Evolutionary conservation across 495 filamentous ascomycete genomes (phyloP).

Genomic region (Aspergillus haitiensis): DNA sequence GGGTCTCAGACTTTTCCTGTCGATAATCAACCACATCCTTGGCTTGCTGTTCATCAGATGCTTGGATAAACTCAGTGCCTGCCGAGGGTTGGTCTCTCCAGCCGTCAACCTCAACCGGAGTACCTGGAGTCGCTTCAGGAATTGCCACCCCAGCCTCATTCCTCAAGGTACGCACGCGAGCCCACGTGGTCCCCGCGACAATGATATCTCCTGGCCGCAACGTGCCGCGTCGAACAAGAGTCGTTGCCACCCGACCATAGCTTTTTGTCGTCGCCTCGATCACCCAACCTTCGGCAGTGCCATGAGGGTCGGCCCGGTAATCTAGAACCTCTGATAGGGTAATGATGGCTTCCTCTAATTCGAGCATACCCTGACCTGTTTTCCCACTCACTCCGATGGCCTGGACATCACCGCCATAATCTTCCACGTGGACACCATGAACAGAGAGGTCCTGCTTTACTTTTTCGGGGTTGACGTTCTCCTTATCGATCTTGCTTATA

Average conservation of each 20-base stretch:
- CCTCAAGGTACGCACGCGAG: conserved; percentile 74
- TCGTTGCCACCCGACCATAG: conserved; percentile 82
- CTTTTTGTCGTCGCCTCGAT: conserved; percentile 90
- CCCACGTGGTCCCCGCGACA: conserved; percentile 84
- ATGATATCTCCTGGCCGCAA: conserved; percentile 78
- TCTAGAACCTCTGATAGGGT: conserved; percentile 86
- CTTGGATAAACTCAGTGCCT: conserved; percentile 84
- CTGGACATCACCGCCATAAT: conserved; percentile 93
- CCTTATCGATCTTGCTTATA: conserved; percentile 97
- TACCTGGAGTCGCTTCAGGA: conserved; percentile 76
- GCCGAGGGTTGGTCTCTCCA: conserved; percentile 92
- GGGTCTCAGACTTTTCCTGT: conserved; percentile 59
- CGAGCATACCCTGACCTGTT: conserved; percentile 87
- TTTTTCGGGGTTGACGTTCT: conserved; percentile 69
- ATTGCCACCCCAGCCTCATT: conserved; percentile 82
- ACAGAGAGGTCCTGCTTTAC: conserved; percentile 85
- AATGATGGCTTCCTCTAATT: conserved; percentile 86
- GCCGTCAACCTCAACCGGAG: conserved; percentile 87
- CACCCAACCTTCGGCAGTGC: conserved; percentile 88
- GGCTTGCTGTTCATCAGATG: conserved; percentile 72
- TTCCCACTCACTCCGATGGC: conserved; percentile 89
- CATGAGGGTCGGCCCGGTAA: conserved; percentile 73
- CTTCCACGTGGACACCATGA: conserved; percentile 90
- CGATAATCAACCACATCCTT: conserved; percentile 80
- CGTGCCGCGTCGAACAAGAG: conserved; percentile 85